phyloP scores from a whole-genome alignment of 2,329 filamentous ascomycete genomes.

The Fusarium nodosum region DNA sequence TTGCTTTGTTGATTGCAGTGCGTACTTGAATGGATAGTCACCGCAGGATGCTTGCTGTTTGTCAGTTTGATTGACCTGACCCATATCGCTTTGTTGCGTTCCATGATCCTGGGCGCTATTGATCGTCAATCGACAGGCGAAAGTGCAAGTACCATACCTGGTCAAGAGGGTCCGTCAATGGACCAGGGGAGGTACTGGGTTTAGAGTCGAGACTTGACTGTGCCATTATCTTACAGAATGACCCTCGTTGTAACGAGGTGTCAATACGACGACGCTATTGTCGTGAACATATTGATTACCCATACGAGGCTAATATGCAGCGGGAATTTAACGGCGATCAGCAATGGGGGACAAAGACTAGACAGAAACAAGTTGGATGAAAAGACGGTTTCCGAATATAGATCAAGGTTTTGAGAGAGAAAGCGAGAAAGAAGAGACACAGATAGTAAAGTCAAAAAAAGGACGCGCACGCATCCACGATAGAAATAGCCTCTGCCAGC shows the following conservation, averaged over 20 bases:
- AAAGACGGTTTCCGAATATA: conserved; percentile 37
- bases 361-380: conserved; percentile 1
- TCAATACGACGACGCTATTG: conserved; percentile 24
- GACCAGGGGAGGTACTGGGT: conserved; percentile 6
- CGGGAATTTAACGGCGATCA: conserved; percentile 6
- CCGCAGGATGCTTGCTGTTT: not conserved
- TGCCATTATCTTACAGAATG: conserved; percentile 24
- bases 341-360: conserved; percentile 5
- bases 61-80: conserved; percentile 6
- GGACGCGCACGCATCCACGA: conserved; percentile 41
- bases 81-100: conserved; percentile 5
- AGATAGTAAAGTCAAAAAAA: conserved; percentile 12
- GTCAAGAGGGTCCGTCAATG: not conserved
- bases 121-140: conserved; percentile 40
- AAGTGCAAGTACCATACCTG: conserved; percentile 8
- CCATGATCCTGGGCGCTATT: conserved; percentile 23
- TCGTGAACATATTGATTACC: conserved; percentile 15
- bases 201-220: conserved; percentile 18
- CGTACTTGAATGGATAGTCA: conserved; percentile 2
- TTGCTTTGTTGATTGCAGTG: conserved; percentile 12
- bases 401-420: conserved; percentile 9
- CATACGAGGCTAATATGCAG: not conserved
- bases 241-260: conserved; percentile 10
- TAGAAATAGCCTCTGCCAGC: conserved; percentile 7
- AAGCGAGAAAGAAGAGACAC: not conserved